Base-by-base conservation (phyloP, 768 basidiomycete genomes). In the Leccinum uliginosum region DNA sequence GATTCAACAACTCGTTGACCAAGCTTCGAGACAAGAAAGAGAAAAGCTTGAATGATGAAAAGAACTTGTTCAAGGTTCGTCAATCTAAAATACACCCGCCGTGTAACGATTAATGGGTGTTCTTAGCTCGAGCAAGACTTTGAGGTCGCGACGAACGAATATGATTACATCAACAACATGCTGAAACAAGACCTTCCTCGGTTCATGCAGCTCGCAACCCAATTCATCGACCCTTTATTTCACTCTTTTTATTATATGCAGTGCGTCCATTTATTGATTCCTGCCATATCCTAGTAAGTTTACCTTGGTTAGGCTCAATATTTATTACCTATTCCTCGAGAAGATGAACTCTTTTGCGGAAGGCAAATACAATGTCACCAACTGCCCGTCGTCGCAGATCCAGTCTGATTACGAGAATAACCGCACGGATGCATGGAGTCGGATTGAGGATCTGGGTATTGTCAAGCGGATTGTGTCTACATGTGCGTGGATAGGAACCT, bases 211-310 rank as follows among this genome's bases (percentile, higher is more conserved):
- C 82, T 98, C 59, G 79, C 89, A 1, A 89, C 92, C 3, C 83
- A 86, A 61, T 98, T 98, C 74, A 92, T 98, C 68, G 89, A 95
- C 62, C 97, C 97, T 1, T 77, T 98, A n/a, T 99, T 98, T 83
- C 89, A 96, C 65, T 96, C 93, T 17, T 94, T 94, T 80, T 99
- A 89, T 79, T 99, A 96, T 72, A 98, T 99, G 94, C 93, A 98
- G 93, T 95, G 67, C 67, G 93, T 84, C 27, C 51, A 29, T 50
- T 60, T 56, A 47, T 35, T 51, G 34, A 35, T 45, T 34, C 27
- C 35, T 46, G 15, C 2, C 29, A 6, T 12, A 52, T 50, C 29
- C n/a, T 27, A 58, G 9, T 44, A 50, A 54, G 38, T 19, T 46
- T 24, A 24, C 23, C 45, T 47, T 23, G 26, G 32, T 50, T 60